Conservation (phyloP, 306 rosid genomes). For the Quercus engelmannii region DNA sequence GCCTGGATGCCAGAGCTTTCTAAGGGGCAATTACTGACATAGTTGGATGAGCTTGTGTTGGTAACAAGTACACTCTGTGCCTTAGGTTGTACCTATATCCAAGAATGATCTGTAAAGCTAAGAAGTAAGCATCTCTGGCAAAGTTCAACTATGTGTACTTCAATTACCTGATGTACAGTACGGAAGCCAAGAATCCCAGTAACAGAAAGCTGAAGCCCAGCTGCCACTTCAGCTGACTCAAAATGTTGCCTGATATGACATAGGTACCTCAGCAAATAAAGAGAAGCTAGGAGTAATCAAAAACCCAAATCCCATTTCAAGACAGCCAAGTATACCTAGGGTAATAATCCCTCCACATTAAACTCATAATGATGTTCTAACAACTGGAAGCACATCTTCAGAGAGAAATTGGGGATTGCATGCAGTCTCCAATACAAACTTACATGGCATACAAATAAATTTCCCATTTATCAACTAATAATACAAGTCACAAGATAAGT, state of each 20-base stretch:
- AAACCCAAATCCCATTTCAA: slow-evolving; percentile 5
- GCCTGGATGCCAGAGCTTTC: slow-evolving; percentile 28
- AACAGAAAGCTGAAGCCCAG: slow-evolving; percentile 86
- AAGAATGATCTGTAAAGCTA: slow-evolving; percentile 21
- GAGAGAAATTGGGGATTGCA: not conserved
- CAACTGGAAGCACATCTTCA: not conserved
- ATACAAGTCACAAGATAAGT: too few relatives aligned
- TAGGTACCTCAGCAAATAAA: slow-evolving; percentile 25
- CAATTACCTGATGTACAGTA: slow-evolving; percentile 75
- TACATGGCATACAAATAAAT: too few relatives aligned
- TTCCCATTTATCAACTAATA: too few relatives aligned
- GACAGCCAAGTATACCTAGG: slow-evolving; percentile 1
- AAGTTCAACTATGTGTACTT: not conserved
- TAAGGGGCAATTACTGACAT: slow-evolving; percentile 20
- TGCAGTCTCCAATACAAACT: not conserved
- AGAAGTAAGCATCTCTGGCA: slow-evolving; percentile 12
- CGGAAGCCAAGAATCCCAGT: slow-evolving; percentile 96
- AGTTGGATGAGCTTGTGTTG: slow-evolving; percentile 37
- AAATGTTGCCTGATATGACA: slow-evolving; percentile 61
- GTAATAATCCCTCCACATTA: not conserved
- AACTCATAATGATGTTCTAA: not conserved
- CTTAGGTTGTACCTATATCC: slow-evolving; percentile 77
- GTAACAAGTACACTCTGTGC: slow-evolving; percentile 89
- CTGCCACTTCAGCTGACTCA: slow-evolving; percentile 76
- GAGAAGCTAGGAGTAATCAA: slow-evolving; percentile 14